phyloP scores from a whole-genome alignment of 305 asterid species.

The Rubia peregrina region DNA sequence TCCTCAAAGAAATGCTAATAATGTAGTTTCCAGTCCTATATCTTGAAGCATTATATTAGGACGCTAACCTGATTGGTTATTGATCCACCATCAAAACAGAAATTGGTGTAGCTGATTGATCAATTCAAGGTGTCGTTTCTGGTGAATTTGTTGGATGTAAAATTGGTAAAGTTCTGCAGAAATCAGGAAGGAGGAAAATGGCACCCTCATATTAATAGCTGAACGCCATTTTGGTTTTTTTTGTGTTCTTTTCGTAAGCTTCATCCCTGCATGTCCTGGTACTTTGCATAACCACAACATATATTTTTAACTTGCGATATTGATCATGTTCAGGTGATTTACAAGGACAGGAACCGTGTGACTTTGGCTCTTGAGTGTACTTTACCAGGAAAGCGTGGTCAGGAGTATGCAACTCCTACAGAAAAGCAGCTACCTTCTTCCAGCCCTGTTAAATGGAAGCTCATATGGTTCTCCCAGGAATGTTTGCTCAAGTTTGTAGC shows the following conservation, averaged over 20 bases:
- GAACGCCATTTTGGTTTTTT: no score
- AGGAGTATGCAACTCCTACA: constrained; percentile 7
- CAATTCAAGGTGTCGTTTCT: not conserved
- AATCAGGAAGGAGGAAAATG: no score
- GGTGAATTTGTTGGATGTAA: not conserved
- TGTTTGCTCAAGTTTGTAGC: constrained; percentile 32
- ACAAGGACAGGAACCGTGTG: constrained; percentile 21
- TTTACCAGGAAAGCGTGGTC: constrained; percentile 12
- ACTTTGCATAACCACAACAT: no score
- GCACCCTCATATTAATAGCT: no score
- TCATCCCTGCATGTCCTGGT: no score
- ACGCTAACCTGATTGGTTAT: no score
- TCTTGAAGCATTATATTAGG: not conserved
- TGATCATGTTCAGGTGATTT: constrained; percentile 35
- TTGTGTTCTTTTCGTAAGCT: no score
- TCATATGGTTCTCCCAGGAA: constrained; percentile 40
- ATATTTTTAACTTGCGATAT: not conserved
- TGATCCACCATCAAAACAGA: not conserved
- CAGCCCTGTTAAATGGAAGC: constrained; percentile 35
- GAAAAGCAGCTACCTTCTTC: constrained; percentile 11
- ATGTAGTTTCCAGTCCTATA: not conserved
- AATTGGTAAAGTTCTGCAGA: not conserved
- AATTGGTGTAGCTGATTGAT: not conserved
- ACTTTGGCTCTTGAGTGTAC: constrained; percentile 25
- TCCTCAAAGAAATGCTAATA: not conserved